Conservation (phyloP, 768 basidiomycete genomes). For the Polyporus arcularius region DNA sequence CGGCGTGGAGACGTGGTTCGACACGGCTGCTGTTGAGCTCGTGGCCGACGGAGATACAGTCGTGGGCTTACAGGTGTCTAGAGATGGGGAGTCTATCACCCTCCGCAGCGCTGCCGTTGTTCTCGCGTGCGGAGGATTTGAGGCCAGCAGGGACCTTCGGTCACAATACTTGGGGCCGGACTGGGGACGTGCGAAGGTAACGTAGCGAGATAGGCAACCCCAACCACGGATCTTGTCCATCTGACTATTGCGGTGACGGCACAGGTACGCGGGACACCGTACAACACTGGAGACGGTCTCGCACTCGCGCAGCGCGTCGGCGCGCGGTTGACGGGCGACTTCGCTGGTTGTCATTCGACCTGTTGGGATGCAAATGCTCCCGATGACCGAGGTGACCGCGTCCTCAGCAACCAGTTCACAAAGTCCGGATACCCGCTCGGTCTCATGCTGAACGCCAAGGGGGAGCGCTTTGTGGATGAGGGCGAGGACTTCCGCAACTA, state of each 20-base stretch:
- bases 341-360: constrained; percentile 70
- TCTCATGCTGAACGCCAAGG: constrained; percentile 62
- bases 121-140: constrained; percentile 68
- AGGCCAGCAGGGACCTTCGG: constrained; percentile 55
- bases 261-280: constrained; percentile 71
- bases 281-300: constrained; percentile 70
- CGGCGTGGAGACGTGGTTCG: constrained; percentile 60
- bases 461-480: constrained; percentile 69
- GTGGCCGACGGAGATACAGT: constrained; percentile 42
- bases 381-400: constrained; percentile 50
- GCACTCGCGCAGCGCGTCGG: constrained; percentile 50
- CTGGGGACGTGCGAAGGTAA: constrained; percentile 60
- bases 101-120: constrained; percentile 50
- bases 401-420: constrained; percentile 68
- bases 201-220: neutral
- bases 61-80: constrained; percentile 47
- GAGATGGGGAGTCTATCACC: constrained; percentile 35
- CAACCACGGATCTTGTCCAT: neutral
- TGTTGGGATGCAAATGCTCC: constrained; percentile 70
- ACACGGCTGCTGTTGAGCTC: constrained; percentile 46
- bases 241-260: neutral
- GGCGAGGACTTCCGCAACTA: constrained; percentile 73
- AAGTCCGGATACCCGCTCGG: constrained; percentile 76
- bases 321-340: constrained; percentile 63
- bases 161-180: constrained; percentile 54